Evolutionary conservation across 169 alveolate genomes (phyloP), one percentile per base, ranked within the genome.

Genomic region (Eimeria brunetti): DNA sequence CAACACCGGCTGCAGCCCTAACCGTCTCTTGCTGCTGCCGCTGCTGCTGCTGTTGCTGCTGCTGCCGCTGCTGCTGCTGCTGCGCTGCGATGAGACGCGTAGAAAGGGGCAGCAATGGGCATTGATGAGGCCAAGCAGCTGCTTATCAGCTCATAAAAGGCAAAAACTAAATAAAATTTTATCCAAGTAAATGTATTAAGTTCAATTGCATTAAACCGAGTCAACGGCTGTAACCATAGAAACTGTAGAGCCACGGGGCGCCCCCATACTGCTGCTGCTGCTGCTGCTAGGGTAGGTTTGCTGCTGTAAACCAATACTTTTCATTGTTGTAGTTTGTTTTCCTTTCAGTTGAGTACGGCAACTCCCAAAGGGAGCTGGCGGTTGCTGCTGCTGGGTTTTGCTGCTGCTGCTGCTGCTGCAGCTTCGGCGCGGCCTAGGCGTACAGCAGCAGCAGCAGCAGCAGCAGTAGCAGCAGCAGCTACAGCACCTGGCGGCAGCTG

Each of bases 401-500:
- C 78, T n/a, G 78, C 78, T 69, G 78, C 78, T 69, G 49, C 27
- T 33, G 78, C 78, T 64, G 75, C 75, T 64, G 75, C 78, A 33
- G 78, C 49, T 33, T 44, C 38, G 3, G 78, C 33, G 33, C 49
- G 78, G 27, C 78, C 33, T 33, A 49, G 78, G 49, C 78, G 78
- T 49, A n/a, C n/a, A n/a, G 78, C 78, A 44, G 78, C n/a, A 69
- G 78, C 78, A 33, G 85, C 85, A 20, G 62, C 60, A 24, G 85
- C 85, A 75, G 60, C 75, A 24, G 27, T n/a, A n/a, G 75, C 75
- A 24, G 75, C 75, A 62, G 75, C 30, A 14, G 44, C 51, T 27
- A 20, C 88, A 78, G 64, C 80, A 84, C 91, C 60, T 58, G 51
- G 91, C 58, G n/a, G 51, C 27, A 33, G 78, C 78, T 84, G 91